Evolutionary conservation across 148 eudicot genomes (phyloP).

Genomic region (Chenopodium formosanum): DNA sequence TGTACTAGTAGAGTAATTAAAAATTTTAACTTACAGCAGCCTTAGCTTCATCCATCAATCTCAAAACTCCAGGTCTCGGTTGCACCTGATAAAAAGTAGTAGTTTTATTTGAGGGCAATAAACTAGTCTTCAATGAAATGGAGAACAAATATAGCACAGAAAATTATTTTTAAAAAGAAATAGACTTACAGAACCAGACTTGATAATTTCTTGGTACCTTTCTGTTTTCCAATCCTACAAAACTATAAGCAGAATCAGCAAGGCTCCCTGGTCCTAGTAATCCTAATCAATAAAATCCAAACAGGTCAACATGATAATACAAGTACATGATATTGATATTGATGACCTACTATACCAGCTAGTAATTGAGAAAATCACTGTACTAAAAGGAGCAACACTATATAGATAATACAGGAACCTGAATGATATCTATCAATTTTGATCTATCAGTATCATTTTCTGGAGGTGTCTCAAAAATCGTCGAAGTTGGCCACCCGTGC

Average conservation of each 20-base stretch:
- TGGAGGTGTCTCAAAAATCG: constrained; percentile 60
- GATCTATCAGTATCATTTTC: constrained; percentile 63
- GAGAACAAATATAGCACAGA: not conserved
- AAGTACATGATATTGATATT: too few species aligned
- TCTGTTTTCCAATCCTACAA: constrained; percentile 96
- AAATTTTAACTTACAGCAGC: constrained; percentile 73
- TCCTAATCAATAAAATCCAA: too few species aligned
- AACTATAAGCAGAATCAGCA: constrained; percentile 27
- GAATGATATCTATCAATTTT: constrained; percentile 74
- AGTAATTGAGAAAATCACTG: constrained; percentile 1
- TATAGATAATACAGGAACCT: constrained; percentile 42
- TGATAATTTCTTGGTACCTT: constrained; percentile 90
- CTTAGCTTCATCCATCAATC: constrained; percentile 96
- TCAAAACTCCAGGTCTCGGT: constrained; percentile 93
- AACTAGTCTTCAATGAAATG: not conserved
- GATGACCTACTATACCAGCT: not conserved
- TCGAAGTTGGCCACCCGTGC: constrained; percentile 91
- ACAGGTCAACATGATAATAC: too few species aligned
- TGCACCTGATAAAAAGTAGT: constrained; percentile 54
- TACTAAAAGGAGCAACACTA: constrained; percentile 1
- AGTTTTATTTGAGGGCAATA: not conserved
- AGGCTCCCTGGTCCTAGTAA: not conserved
- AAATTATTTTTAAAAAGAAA: not conserved
- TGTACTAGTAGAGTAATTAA: constrained; percentile 2
- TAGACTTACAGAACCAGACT: constrained; percentile 87